Evolutionary conservation across 768 basidiomycete genomes (phyloP).

Genomic region (Pleurotus djamor): DNA sequence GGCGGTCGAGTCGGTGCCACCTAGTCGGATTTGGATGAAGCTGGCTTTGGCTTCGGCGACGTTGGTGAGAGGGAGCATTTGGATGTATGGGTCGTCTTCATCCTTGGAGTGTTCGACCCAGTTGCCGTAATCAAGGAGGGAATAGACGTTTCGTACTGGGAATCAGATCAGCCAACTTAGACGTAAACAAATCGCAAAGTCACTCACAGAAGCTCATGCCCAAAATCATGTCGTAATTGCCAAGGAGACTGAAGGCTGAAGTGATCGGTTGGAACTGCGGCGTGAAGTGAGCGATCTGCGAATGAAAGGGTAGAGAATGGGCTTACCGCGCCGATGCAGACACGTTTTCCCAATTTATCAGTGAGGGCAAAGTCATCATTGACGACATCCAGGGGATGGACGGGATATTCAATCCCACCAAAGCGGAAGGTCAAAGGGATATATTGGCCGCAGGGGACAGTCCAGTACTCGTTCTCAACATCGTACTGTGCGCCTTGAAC

Average conservation of each 20-base stretch:
- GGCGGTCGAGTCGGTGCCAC: slow-evolving; percentile 55
- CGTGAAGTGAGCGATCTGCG: slow-evolving; percentile 7
- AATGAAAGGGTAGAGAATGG: neutral
- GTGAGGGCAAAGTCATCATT: slow-evolving; percentile 54
- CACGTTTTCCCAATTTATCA: slow-evolving; percentile 46
- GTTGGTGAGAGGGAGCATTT: slow-evolving; percentile 63
- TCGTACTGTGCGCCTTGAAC: slow-evolving; percentile 73
- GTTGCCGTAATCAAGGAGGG: slow-evolving; percentile 70
- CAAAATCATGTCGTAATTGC: slow-evolving; percentile 80
- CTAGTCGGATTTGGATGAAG: slow-evolving; percentile 61
- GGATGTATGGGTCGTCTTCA: slow-evolving; percentile 61
- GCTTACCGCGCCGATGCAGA: slow-evolving; percentile 70
- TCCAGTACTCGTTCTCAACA: slow-evolving; percentile 55
- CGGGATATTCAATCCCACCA: slow-evolving; percentile 63
- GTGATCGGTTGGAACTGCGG: slow-evolving; percentile 81
- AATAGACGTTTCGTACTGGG: slow-evolving; percentile 74
- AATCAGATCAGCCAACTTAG: neutral
- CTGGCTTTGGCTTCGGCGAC: slow-evolving; percentile 52
- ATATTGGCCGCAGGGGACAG: slow-evolving; percentile 70
- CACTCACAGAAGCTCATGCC: slow-evolving; percentile 77
- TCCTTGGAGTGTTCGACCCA: slow-evolving; percentile 52
- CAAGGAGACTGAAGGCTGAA: slow-evolving; percentile 72
- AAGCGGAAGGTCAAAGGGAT: slow-evolving; percentile 73
- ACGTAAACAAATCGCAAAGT: neutral
- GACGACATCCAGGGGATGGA: slow-evolving; percentile 73